A percentile compares a stretch with the other conserved stretches of the same genome.
Evolutionary conservation across 805 yeast species (phyloP).

Genomic region (Teunomyces gatunensis): DNA sequence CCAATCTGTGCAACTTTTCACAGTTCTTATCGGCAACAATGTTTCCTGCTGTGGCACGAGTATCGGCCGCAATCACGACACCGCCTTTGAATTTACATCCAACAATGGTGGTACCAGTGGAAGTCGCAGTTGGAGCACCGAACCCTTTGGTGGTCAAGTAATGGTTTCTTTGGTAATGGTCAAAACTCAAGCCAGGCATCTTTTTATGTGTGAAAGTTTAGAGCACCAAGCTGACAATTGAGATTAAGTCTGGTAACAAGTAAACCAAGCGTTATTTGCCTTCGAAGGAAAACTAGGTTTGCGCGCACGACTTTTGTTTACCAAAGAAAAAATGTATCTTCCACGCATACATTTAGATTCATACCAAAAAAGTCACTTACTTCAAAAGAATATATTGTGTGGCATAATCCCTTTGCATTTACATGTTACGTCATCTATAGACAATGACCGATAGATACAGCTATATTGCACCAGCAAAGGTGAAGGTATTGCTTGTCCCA

Average conservation of each 20-base stretch:
- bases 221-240: background rate
- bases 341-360: conserved; percentile 1
- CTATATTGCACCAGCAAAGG: conserved; percentile 63
- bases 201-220: conserved; percentile 1
- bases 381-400: background rate
- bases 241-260: background rate
- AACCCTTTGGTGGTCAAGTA: conserved; percentile 69
- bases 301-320: conserved; percentile 4
- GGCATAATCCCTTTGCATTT: background rate
- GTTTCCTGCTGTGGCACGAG: conserved; percentile 95
- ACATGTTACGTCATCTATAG: background rate
- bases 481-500: conserved; percentile 69
- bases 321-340: background rate
- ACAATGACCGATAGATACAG: conserved; percentile 25
- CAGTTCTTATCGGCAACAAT: conserved; percentile 98
- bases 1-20: conserved; percentile 85
- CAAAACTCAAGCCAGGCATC: conserved; percentile 92
- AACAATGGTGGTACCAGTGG: conserved; percentile 99
- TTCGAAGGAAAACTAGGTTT: background rate
- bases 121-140: conserved; percentile 82
- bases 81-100: conserved; percentile 93
- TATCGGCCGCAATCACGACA: conserved; percentile 97
- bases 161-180: conserved; percentile 87
- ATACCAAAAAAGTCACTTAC: background rate
- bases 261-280: conserved; percentile 1